These are phyloP conservation scores for Omphalea diandra DNA, from an alignment of 441 rosid species.

Conservation along the genomic window DNA sequence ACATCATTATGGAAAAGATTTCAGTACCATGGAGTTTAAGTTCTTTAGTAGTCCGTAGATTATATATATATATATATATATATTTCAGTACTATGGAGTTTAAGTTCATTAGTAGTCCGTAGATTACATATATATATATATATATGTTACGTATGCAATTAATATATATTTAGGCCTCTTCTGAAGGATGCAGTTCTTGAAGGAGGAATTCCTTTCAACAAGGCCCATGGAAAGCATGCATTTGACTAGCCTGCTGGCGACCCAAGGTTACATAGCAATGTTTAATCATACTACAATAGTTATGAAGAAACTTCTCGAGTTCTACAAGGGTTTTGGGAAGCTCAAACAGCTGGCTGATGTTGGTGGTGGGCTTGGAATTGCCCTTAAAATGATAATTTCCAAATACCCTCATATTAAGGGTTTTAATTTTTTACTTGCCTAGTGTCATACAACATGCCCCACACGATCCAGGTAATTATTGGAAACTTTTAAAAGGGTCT, in stretches of 20 bases:
- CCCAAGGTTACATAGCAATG: too few species aligned
- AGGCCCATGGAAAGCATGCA: background rate
- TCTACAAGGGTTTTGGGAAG: background rate
- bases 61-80: too few species aligned
- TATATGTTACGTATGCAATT: too few species aligned
- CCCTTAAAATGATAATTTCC: background rate
- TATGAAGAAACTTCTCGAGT: background rate
- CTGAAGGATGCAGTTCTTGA: background rate
- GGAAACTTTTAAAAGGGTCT: too few species aligned
- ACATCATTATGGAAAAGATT: too few species aligned
- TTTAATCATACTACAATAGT: too few species aligned
- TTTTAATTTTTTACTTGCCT: background rate
- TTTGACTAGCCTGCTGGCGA: background rate
- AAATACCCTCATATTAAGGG: background rate
- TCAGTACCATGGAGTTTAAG: too few species aligned
- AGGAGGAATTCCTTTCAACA: constrained; percentile 24
- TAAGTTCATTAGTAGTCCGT: background rate
- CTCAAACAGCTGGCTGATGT: background rate
- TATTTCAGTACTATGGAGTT: too few species aligned
- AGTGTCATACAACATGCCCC: background rate
- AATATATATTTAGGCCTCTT: background rate
- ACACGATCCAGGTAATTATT: background rate
- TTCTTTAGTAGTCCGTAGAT: background rate
- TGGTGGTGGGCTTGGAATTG: background rate
- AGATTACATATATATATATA: too few species aligned